Evolutionary conservation across 1,284 basidiomycete genomes (phyloP).

Genomic region (Mycocalia duriaeana): DNA sequence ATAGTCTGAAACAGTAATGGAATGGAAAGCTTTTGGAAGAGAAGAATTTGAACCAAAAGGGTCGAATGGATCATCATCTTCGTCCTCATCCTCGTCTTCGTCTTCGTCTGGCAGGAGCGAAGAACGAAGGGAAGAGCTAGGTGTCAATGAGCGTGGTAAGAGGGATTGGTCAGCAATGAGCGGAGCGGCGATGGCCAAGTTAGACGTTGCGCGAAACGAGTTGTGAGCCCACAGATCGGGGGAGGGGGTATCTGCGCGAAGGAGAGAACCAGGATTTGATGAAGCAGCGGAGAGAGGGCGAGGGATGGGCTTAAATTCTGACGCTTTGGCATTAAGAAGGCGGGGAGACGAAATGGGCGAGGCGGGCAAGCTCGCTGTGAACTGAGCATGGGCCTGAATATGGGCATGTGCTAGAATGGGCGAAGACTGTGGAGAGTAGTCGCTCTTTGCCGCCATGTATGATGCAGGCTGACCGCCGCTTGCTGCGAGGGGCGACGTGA

Average conservation of each 20-base stretch:
- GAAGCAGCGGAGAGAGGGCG: constrained; percentile 72
- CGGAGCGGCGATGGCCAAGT: constrained; percentile 84
- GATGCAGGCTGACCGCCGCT: constrained; percentile 47
- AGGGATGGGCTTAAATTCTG: constrained; percentile 54
- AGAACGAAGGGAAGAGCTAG: constrained; percentile 56
- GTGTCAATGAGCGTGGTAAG: constrained; percentile 47
- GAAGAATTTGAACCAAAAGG: constrained; percentile 50
- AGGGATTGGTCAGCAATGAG: constrained; percentile 70
- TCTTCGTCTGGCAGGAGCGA: constrained; percentile 54
- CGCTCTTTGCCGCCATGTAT: constrained; percentile 56
- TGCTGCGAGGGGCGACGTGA: constrained; percentile 67
- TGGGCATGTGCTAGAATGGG: constrained; percentile 60
- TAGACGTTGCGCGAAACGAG: constrained; percentile 69
- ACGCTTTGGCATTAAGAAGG: constrained; percentile 53
- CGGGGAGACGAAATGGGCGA: constrained; percentile 58
- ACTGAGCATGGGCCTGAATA: constrained; percentile 46
- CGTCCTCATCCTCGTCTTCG: constrained; percentile 59
- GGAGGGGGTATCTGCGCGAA: constrained; percentile 69
- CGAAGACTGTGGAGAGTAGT: constrained; percentile 60
- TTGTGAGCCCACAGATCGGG: constrained; percentile 80
- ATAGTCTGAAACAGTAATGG: constrained; percentile 57
- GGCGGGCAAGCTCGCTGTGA: constrained; percentile 66
- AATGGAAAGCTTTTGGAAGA: constrained; percentile 52
- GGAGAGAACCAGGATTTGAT: constrained; percentile 56
- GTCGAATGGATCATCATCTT: constrained; percentile 76